Evolutionary conservation across 2,329 filamentous ascomycete species (phyloP).

Genomic region (Dryadomyces quercus-mongolicae): DNA sequence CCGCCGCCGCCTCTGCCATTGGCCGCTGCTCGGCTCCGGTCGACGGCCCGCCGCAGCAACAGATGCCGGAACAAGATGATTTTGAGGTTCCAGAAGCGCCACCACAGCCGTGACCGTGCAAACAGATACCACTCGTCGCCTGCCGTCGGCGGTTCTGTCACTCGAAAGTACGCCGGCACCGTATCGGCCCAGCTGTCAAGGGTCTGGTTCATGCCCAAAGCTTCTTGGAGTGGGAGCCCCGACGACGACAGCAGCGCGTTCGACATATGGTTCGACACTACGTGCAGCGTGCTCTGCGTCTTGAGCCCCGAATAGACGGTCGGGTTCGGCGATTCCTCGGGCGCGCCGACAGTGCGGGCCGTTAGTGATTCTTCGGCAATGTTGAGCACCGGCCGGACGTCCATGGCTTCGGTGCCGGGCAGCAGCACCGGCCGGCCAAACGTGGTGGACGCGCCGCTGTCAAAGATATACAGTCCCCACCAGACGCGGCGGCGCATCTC

Average conservation of each 20-base stretch:
- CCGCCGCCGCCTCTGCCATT: too few relatives aligned
- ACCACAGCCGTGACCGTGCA: neutral
- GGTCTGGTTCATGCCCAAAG: slow-evolving; percentile 2
- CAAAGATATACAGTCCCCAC: slow-evolving; percentile 6
- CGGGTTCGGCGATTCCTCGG: neutral
- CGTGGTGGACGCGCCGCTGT: slow-evolving; percentile 4
- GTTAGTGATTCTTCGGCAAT: slow-evolving; percentile 1
- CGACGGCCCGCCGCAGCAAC: neutral
- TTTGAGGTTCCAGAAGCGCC: slow-evolving; percentile 7
- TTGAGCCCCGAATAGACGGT: slow-evolving; percentile 3
- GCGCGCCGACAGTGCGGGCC: neutral
- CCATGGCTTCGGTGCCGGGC: slow-evolving; percentile 3
- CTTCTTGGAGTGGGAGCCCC: neutral
- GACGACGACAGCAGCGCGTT: slow-evolving; percentile 2
- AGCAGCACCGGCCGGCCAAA: slow-evolving; percentile 5
- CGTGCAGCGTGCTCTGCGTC: slow-evolving; percentile 2
- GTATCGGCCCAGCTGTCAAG: neutral
- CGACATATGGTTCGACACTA: slow-evolving; percentile 3
- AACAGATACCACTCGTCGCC: slow-evolving; percentile 2
- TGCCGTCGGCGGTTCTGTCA: neutral
- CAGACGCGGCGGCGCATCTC: slow-evolving; percentile 5
- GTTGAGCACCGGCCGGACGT: slow-evolving; percentile 1
- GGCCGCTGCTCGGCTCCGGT: neutral
- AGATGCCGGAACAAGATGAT: slow-evolving; percentile 6
- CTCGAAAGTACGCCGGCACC: neutral